phyloP scores from a whole-genome alignment of 2,329 filamentous ascomycete genomes.

The Neopestalotiopsis sp. region DNA sequence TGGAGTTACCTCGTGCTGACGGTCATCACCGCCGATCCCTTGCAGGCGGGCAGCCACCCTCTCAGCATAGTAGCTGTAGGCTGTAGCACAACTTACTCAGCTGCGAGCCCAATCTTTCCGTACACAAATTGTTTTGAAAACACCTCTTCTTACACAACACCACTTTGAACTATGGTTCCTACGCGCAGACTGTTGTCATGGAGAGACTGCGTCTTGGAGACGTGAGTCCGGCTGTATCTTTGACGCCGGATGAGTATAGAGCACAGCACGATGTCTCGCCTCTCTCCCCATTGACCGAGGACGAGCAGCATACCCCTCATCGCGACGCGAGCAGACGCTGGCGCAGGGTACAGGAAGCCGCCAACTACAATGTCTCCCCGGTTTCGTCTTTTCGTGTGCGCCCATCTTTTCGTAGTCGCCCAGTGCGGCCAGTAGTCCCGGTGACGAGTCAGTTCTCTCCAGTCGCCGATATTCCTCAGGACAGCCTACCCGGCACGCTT shows the following conservation, averaged over 20 bases:
- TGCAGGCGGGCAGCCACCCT: conserved; percentile 5
- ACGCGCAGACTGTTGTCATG: conserved; percentile 1
- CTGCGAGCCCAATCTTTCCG: neutral
- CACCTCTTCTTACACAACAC: neutral
- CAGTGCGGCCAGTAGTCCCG: neutral
- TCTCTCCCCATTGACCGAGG: neutral
- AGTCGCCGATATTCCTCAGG: neutral
- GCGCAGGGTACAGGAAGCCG: neutral
- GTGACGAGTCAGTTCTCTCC: neutral
- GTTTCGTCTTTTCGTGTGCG: neutral
- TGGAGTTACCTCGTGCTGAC: conserved; percentile 6
- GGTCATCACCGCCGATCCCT: conserved; percentile 10
- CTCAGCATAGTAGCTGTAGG: neutral
- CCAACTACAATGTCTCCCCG: neutral
- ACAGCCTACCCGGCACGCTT: neutral
- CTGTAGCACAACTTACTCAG: conserved; percentile 11
- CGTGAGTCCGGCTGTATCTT: conserved; percentile 11
- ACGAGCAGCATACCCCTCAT: neutral
- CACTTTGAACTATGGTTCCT: conserved; percentile 7
- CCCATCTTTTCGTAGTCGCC: neutral
- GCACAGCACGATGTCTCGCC: conserved; percentile 12
- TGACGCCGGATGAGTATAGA: conserved; percentile 12
- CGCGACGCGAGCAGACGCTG: conserved; percentile 1
- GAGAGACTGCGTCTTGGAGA: conserved; percentile 16
- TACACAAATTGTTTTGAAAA: neutral